Conservation (phyloP, 139 green algal species). For the Chlamydomonas asymmetrica region DNA sequence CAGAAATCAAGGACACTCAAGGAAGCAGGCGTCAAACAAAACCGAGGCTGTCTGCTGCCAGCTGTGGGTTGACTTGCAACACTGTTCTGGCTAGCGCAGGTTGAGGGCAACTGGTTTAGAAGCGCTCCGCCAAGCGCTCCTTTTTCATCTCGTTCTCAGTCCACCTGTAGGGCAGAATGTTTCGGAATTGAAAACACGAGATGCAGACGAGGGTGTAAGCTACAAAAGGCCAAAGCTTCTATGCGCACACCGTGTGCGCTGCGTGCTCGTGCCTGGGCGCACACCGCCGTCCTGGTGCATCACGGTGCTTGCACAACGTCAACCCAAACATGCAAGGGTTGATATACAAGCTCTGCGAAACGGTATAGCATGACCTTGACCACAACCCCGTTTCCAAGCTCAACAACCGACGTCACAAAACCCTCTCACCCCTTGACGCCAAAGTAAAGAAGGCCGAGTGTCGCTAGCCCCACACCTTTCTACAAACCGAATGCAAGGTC, state of each 20-base stretch:
- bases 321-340: not conserved
- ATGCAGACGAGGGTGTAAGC: too few species aligned
- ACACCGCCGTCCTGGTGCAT: too few species aligned
- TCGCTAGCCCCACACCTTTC: conserved; percentile 21
- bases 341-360: too few species aligned
- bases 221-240: too few species aligned
- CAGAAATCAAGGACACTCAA: too few species aligned
- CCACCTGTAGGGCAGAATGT: conserved; percentile 14
- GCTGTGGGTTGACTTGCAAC: too few species aligned
- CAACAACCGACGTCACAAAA: not conserved
- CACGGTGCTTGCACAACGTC: not conserved
- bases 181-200: not conserved
- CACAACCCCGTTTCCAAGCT: too few species aligned
- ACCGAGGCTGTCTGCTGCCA: too few species aligned
- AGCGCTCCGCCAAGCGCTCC: conserved; percentile 32
- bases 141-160: conserved; percentile 35
- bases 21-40: too few species aligned
- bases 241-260: not conserved
- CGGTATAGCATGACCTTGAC: too few species aligned
- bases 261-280: not conserved
- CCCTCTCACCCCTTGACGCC: conserved; percentile 17
- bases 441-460: conserved; percentile 20
- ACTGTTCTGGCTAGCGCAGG: too few species aligned
- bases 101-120: conserved; percentile 19
- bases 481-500: not conserved